Base-by-base conservation (phyloP, 179 eudicot genomes). In the Carnegiea gigantea region DNA sequence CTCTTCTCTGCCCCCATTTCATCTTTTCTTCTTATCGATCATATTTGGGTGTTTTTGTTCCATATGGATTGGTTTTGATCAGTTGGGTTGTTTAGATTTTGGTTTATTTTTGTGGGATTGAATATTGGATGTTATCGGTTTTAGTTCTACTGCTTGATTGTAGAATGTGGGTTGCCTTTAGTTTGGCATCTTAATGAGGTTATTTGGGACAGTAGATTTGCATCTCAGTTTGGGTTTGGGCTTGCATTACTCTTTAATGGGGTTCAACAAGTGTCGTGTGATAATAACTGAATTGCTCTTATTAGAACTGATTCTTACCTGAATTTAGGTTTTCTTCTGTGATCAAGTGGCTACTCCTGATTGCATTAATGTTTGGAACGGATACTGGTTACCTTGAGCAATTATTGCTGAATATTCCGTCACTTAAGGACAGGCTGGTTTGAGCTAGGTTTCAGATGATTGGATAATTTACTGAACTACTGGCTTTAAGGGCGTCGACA, bases 141-240 rank as follows among this genome's bases (percentile, higher is more conserved):
- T 70, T 11, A 38, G 6, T 30, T 76, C 73, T 12, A 70, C 77
- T 74, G 79, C 46, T 79, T 24, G 83, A 73, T 77, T 77, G 49
- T n/a, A n/a, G 73, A 86, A 86, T 83, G 85, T 78, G 64, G 83
- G 82, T 77, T 43, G 78, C 49, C 21, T 71, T 84, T 17, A 24
- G 54, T 67, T 71, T 67, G 24, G 30, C 26, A 6, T 62, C 18
- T 60, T 73, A 23, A 14, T 21, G 28, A 68, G 51, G 67, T 46
- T n/a, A 64, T 80, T 71, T 44, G 43, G 49, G 33, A 21, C 72
- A 44, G 26, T 80, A 24, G 84, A 73, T 81, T 72, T 49, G 17
- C 21, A 70, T 77, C 78, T 49, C 57, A 26, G 43, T 77, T 80
- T 73, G 74, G 70, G 30, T 53, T 17, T 48, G 0, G 70, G 30